Base-by-base conservation (phyloP, 2,329 filamentous ascomycete genomes). In the Ploettnerulaceae sp. region DNA sequence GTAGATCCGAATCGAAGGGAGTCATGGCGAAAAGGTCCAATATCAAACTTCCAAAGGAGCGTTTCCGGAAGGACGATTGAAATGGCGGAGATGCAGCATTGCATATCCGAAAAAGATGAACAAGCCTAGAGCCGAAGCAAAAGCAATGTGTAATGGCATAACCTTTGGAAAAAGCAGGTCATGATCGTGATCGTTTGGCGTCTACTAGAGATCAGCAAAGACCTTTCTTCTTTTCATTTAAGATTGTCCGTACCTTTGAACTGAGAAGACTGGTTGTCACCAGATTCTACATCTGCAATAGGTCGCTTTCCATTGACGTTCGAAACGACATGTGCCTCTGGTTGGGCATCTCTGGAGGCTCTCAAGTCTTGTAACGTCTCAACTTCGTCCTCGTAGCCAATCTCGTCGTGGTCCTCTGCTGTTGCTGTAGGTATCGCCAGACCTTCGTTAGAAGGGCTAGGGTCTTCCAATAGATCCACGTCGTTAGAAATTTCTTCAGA, bases 401-500 rank as follows among this genome's bases (percentile, higher is more conserved):
- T 59, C 52, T 61, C 60, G 45, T 64, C 61, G 32, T 54, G 51
- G 32, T 56, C 31, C 20, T 55, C 51, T 18, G 45, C 45, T n/a
- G 61, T 45, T 11, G 29, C 47, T 26, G 61, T 56, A 7, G 31
- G 5, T 33, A 61, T 54, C 22, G 61, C 60, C 31, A 64, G 63
- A 43, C 69, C 65, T 36, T 40, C 40, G 11, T 34, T 47, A 12
- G 14, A 7, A 12, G 11, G 4, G 15, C 12, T 18, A 31, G n/a
- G 2, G 17, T 26, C n/a, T 17, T 35, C 20, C 1, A 15, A 24
- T 11, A 18, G n/a, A 18, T 26, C 14, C 20, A 42, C 14, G 42
- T 68, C 65, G 47, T 67, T 63, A 35, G 66, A 61, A 40, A 63
- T 61, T 26, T 63, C 55, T 20, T 64, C 63, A 17, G 64, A 63